Conservation (phyloP, 176 grass and related monocot genomes). For the Aegilops bicornis region DNA sequence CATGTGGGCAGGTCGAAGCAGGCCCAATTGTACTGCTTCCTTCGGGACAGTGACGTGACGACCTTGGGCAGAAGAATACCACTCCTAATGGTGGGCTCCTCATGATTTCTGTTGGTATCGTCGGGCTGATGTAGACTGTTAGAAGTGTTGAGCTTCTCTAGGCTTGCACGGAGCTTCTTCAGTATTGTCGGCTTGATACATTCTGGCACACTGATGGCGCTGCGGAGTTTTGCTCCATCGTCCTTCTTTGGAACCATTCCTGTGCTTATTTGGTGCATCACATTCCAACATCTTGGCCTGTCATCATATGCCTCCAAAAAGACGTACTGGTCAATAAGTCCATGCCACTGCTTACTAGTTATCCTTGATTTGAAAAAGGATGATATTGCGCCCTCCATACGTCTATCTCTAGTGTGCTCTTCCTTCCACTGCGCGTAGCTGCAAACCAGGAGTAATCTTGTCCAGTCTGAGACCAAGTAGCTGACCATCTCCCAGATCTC, state of each 20-base stretch:
- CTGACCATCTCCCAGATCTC: constrained; percentile 29
- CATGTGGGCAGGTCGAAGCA: neutral
- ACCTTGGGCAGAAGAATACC: neutral
- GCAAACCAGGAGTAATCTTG: constrained; percentile 8
- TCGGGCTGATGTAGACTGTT: neutral
- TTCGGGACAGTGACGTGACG: neutral
- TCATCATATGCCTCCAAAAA: neutral
- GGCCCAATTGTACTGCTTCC: neutral
- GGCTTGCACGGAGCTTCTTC: neutral
- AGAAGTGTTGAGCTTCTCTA: neutral
- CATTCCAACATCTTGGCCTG: neutral
- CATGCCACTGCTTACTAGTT: neutral
- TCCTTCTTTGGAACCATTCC: neutral
- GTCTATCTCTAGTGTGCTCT: neutral
- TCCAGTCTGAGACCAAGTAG: constrained; percentile 6
- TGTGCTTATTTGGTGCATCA: neutral
- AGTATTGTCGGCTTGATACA: neutral
- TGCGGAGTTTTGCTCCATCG: neutral
- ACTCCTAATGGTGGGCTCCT: neutral
- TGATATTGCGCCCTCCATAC: neutral
- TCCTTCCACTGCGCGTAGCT: accelerated
- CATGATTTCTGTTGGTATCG: neutral
- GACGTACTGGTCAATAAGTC: neutral
- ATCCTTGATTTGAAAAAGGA: neutral
- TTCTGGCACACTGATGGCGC: neutral